Percentiles rank a stretch among this genome's conserved stretches.
Conservation (phyloP, 305 asterid genomes). For the Fraxinus sp. region DNA sequence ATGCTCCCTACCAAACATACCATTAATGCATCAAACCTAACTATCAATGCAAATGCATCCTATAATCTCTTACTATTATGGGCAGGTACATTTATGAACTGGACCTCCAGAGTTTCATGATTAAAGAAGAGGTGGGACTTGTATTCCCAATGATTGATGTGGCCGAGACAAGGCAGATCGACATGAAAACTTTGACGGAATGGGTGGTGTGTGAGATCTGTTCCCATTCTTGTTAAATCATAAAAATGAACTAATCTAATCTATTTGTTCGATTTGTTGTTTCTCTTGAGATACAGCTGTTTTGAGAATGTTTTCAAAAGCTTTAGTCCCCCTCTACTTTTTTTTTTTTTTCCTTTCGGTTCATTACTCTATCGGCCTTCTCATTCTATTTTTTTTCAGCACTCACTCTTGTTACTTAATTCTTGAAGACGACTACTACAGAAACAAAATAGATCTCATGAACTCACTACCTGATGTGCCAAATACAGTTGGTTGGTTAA, state of each 20-base stretch:
- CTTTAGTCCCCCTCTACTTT: not conserved
- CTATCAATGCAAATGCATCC: not conserved
- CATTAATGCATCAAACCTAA: not conserved
- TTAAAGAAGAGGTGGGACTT: constrained; percentile 76
- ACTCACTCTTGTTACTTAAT: not conserved
- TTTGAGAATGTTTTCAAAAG: not conserved
- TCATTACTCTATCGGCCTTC: not conserved
- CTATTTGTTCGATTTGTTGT: constrained; percentile 9
- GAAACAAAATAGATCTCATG: not conserved
- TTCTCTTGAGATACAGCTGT: not conserved
- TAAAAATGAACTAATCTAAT: not conserved
- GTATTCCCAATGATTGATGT: constrained; percentile 82
- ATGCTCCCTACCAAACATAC: not conserved
- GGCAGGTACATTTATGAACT: constrained; percentile 63
- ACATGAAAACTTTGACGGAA: constrained; percentile 66
- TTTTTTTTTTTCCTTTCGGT: not conserved
- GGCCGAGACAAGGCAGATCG: constrained; percentile 71
- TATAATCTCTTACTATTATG: not conserved
- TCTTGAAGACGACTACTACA: not conserved
- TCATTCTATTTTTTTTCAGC: not conserved
- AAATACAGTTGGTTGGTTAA: not conserved
- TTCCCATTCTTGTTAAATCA: not conserved
- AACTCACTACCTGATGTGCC: not conserved
- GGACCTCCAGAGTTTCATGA: constrained; percentile 75
- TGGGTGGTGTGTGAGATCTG: constrained; percentile 66